These are phyloP conservation scores for Multifurca ochricompacta DNA, from an alignment of 768 basidiomycete genomes.

Conservation along the genomic window DNA sequence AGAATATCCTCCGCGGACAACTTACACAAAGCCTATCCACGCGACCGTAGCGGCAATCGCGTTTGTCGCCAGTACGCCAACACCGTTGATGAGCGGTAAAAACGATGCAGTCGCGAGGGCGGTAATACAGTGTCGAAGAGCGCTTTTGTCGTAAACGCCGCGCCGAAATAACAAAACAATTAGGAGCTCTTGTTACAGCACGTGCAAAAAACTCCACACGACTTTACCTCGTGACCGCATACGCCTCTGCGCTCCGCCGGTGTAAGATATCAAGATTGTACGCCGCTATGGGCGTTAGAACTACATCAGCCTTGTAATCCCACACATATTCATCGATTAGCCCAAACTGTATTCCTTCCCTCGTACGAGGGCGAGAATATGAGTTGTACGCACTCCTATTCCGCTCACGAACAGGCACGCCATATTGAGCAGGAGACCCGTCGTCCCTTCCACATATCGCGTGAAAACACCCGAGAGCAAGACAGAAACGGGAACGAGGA, in stretches of 20 bases:
- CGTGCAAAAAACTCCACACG: neutral
- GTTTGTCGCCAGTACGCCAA: slow-evolving; percentile 47
- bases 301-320: slow-evolving; percentile 43
- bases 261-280: slow-evolving; percentile 58
- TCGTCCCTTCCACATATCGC: slow-evolving; percentile 39
- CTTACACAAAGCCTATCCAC: slow-evolving; percentile 49
- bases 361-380: neutral
- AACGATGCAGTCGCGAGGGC: slow-evolving; percentile 38
- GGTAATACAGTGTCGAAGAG: slow-evolving; percentile 39
- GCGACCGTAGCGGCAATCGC: slow-evolving; percentile 37
- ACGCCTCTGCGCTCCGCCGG: slow-evolving; percentile 52
- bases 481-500: slow-evolving; percentile 48
- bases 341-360: neutral
- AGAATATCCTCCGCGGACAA: neutral
- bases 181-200: too few relatives aligned
- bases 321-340: neutral
- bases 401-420: slow-evolving; percentile 56
- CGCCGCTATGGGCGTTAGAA: slow-evolving; percentile 46
- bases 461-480: slow-evolving; percentile 43
- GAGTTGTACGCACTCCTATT: slow-evolving; percentile 41
- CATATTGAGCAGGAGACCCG: slow-evolving; percentile 45
- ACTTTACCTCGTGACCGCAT: slow-evolving; percentile 48
- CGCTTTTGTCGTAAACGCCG: slow-evolving; percentile 29
- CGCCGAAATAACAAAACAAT: neutral
- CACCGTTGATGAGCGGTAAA: slow-evolving; percentile 44